Evolutionary conservation across 2,329 filamentous ascomycete species (phyloP), one percentile per base, ranked within the genome.

Genomic region (Myriosclerotinia curreyana): DNA sequence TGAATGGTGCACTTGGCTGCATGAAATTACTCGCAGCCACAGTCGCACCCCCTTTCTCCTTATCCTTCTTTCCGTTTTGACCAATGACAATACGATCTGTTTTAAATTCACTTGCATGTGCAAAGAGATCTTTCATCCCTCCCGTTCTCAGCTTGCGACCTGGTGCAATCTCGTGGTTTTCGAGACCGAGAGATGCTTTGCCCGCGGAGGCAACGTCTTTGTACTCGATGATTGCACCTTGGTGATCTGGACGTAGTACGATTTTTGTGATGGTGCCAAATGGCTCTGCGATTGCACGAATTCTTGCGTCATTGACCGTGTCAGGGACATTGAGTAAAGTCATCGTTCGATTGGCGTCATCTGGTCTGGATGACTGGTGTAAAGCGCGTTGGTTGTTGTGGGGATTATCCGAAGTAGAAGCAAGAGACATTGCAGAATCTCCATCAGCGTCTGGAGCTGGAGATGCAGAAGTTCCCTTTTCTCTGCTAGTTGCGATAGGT

Each of bases 181-280:
- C 80, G 3, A 89, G 77, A 34, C 79, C 80, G 9, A 89, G 73
- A n/a, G 84, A 80, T 1, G 89, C 90, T 72, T 84, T 89, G 34
- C 93, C 93, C 0, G 90, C 90, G 44, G 86, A 83, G 28, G 82
- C 78, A 0, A 85, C 77, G 60, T 85, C 80, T n/a, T 78, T 77
- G 70, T 90, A 97, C 73, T 98, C 95, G 46, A 98, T 82, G 62
- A 94, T 89, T 6, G 93, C 95, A 15, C 92, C 93, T 65, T 88
- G 87, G 67, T 96, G 90, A 66, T 92, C 85, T 1, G 92, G 91
- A 53, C 92, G 87, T 14, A 97, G 81, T 15, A 89, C 82, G 5
- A 98, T 81, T 75, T 93, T 94, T 68, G 87, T 81, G 31, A 97
- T 81, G 1, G 82, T 76, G 0, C 92, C 92, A 52, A 87, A 82